Base-by-base conservation (phyloP, 2,329 filamentous ascomycete genomes). In the Myriosclerotinia duriaeana region DNA sequence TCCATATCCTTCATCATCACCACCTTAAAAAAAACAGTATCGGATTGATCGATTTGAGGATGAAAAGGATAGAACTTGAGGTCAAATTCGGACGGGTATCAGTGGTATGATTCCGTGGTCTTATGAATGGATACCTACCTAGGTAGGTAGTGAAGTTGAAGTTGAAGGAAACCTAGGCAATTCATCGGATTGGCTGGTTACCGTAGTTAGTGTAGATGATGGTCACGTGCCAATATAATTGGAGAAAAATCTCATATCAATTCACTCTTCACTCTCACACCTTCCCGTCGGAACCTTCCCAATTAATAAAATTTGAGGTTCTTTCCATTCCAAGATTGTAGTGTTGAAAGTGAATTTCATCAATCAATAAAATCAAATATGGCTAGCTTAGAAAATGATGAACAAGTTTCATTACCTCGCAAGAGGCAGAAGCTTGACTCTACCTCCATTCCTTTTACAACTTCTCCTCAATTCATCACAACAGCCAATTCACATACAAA, bases 381-480 rank as follows among this genome's bases (percentile, higher is more conserved):
- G 71, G 60, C 69, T 70, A 71, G 69, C 62, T 44, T 64, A 55
- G 64, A 62, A 63, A 55, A 40, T 22, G 42, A 44, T 15, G 58
- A 64, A 40, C 53, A 42, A 61, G 38, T 26, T 53, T 53, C 46
- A 54, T 71, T 68, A 64, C 71, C 70, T 17, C 53, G 64, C 20
- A 74, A 74, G 64, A 66, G 67, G 26, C 69, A 69, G 65, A 72
- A 66, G 61, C 66, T 69, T 20, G 69, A 64, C 34, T 50, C 54
- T 52, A 52, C 38, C n/a, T 53, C 53, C n/a, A 67, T 26, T 26
- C 30, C 42, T 38, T 20, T 15, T 40, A 5, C 56, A 7, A 64
- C 44, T 14, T 48, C 34, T 34, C 42, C 38, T 17, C 22, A 22
- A 26, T 46, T 46, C 20, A 6, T 12, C 15, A 5, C 44, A 8